These are phyloP conservation scores for Salix koriyanagi DNA, from an alignment of 345 rosid genomes.

Conservation along the genomic window DNA sequence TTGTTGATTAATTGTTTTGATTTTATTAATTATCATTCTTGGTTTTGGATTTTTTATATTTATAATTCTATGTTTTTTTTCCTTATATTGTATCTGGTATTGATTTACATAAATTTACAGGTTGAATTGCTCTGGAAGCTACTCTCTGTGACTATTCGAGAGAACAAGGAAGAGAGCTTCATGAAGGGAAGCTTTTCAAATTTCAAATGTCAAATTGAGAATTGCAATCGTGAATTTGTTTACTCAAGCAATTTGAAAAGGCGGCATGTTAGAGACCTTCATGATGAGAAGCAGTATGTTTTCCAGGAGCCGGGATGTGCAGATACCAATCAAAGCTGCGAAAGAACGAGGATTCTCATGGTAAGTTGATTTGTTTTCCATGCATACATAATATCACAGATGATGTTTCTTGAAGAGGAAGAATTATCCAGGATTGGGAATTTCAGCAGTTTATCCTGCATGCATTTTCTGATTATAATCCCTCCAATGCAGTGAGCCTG, in stretches of 20 bases:
- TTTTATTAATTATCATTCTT: neutral
- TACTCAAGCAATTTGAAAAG: constrained; percentile 51
- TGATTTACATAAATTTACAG: neutral
- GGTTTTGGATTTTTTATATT: neutral
- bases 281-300: constrained; percentile 37
- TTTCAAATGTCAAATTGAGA: constrained; percentile 60
- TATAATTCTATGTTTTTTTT: neutral
- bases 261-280: constrained; percentile 49
- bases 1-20: neutral
- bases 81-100: neutral
- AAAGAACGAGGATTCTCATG: constrained; percentile 73
- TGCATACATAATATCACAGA: neutral
- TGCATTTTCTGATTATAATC: constrained; percentile 10
- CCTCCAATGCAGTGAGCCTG: constrained; percentile 52
- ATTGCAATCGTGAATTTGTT: constrained; percentile 47
- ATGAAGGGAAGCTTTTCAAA: constrained; percentile 66
- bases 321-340: constrained; percentile 49
- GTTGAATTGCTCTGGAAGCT: neutral
- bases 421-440: neutral
- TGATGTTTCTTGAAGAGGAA: neutral
- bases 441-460: neutral
- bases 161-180: constrained; percentile 46
- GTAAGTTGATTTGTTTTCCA: constrained; percentile 26
- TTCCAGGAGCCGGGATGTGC: constrained; percentile 73
- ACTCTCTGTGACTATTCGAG: constrained; percentile 19